Percentiles rank a stretch among this genome's conserved stretches.
These are phyloP conservation scores for Blastobotrys serpentis DNA, from an alignment of 1,139 yeast genomes.

Conservation along the genomic window DNA sequence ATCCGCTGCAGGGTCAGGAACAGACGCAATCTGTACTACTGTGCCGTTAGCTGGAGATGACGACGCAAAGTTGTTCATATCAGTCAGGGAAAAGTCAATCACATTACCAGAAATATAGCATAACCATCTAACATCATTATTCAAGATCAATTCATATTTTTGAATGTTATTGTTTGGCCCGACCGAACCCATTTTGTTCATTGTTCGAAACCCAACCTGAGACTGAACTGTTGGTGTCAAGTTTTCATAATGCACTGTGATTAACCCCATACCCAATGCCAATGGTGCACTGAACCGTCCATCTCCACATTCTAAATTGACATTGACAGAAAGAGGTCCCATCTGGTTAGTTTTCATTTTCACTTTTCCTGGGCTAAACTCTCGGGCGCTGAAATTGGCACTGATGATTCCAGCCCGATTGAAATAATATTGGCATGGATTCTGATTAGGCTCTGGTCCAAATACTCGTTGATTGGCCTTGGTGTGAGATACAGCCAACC, in stretches of 20 bases:
- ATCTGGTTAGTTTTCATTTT: conserved; percentile 29
- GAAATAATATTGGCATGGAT: conserved; percentile 39
- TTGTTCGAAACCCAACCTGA: conserved; percentile 55
- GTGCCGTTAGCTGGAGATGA: conserved; percentile 46
- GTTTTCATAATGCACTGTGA: conserved; percentile 65
- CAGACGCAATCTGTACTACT: conserved; percentile 56
- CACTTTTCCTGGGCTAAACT: conserved; percentile 31
- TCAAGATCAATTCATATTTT: conserved; percentile 46
- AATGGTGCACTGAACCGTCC: conserved; percentile 48
- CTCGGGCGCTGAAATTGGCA: conserved; percentile 36
- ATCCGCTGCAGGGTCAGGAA: conserved; percentile 42
- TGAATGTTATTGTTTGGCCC: conserved; percentile 22
- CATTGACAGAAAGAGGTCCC: conserved; percentile 54
- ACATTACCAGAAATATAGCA: conserved; percentile 48
- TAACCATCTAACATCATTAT: conserved; percentile 55
- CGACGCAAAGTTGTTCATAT: conserved; percentile 45
- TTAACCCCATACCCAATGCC: conserved; percentile 75
- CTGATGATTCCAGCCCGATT: conserved; percentile 43
- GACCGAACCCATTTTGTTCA: conserved; percentile 30
- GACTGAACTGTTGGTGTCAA: conserved; percentile 56
- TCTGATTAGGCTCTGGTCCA: conserved; percentile 51
- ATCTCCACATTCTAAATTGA: conserved; percentile 53
- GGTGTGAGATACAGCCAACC: conserved; percentile 69
- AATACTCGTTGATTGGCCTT: conserved; percentile 57
- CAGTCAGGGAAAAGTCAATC: conserved; percentile 45